A percentile compares a stretch with the other conserved stretches of the same genome.
phyloP scores from a whole-genome alignment of 208 protist genomes.

The Plasmodiophora brassicae region DNA sequence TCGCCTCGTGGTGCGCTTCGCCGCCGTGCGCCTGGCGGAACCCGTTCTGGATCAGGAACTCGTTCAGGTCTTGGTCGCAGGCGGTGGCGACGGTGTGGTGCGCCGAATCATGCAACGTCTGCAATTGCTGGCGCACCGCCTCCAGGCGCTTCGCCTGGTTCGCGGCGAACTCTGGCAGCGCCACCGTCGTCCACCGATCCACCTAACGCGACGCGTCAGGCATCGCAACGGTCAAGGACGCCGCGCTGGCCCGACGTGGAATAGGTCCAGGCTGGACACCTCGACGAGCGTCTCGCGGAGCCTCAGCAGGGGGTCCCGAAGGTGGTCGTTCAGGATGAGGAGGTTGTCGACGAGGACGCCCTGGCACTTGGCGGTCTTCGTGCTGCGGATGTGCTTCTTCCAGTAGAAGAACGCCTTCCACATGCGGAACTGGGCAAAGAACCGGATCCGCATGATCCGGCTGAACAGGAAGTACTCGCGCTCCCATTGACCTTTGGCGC shows the following conservation, averaged over 20 bases:
- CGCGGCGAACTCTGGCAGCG: slow-evolving; percentile 38
- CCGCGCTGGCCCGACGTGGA: background rate
- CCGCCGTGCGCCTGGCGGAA: slow-evolving; percentile 50
- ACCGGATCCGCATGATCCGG: slow-evolving; percentile 73
- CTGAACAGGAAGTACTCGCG: slow-evolving; percentile 78
- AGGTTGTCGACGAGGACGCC: slow-evolving; percentile 64
- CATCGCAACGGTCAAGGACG: background rate
- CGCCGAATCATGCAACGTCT: background rate
- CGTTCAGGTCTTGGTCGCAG: slow-evolving; percentile 33
- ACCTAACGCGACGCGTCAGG: background rate
- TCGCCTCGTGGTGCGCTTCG: background rate
- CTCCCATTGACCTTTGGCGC: slow-evolving; percentile 73
- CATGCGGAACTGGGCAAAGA: slow-evolving; percentile 82
- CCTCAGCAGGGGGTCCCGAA: slow-evolving; percentile 43
- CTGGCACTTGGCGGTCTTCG: slow-evolving; percentile 69
- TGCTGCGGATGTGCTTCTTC: slow-evolving; percentile 75
- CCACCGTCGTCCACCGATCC: background rate
- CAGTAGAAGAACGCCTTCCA: slow-evolving; percentile 86
- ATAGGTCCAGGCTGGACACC: slow-evolving; percentile 24
- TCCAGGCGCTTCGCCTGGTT: slow-evolving; percentile 41
- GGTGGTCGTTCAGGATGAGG: slow-evolving; percentile 6
- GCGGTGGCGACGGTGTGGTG: slow-evolving; percentile 37
- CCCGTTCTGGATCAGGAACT: slow-evolving; percentile 40
- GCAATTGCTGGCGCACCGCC: slow-evolving; percentile 12
- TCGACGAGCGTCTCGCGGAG: slow-evolving; percentile 43